Conservation (phyloP, 169 alveolate genomes). For the Theileria equi region DNA sequence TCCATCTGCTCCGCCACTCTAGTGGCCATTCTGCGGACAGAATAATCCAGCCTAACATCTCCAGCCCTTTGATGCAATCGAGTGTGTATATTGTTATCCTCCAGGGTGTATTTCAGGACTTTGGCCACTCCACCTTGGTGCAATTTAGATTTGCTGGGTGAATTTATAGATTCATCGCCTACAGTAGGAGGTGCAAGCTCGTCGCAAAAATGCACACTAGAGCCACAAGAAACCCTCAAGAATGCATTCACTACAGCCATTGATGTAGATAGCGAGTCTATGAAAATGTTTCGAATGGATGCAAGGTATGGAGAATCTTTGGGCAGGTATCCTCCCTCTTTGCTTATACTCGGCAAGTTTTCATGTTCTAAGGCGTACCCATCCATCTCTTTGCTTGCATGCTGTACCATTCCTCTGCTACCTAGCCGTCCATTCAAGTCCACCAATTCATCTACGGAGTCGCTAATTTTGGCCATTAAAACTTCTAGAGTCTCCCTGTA, state of each 20-base stretch:
- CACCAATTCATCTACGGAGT: not conserved
- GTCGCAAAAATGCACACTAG: too few species aligned
- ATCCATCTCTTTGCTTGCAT: too few species aligned
- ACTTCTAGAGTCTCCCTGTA: too few species aligned
- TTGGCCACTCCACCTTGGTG: not conserved
- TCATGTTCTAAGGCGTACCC: too few species aligned
- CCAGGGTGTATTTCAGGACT: not conserved
- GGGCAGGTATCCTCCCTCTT: too few species aligned
- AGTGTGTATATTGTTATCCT: conserved; percentile 21
- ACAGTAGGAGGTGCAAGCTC: too few species aligned
- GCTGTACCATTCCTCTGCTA: too few species aligned
- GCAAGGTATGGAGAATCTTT: conserved; percentile 3
- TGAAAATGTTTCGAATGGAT: conserved; percentile 11
- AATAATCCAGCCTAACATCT: not conserved
- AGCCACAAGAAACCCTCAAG: too few species aligned
- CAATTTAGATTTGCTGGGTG: not conserved
- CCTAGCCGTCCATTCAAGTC: not conserved
- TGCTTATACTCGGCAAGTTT: too few species aligned
- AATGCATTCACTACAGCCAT: too few species aligned
- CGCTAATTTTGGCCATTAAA: too few species aligned
- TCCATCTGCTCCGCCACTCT: not conserved
- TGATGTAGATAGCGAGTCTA: conserved; percentile 3
- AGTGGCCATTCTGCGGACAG: conserved; percentile 1
- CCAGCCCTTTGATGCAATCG: not conserved
- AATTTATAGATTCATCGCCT: not conserved